Conservation (phyloP, 257 asterid genomes). For the Penstemon davidsonii region DNA sequence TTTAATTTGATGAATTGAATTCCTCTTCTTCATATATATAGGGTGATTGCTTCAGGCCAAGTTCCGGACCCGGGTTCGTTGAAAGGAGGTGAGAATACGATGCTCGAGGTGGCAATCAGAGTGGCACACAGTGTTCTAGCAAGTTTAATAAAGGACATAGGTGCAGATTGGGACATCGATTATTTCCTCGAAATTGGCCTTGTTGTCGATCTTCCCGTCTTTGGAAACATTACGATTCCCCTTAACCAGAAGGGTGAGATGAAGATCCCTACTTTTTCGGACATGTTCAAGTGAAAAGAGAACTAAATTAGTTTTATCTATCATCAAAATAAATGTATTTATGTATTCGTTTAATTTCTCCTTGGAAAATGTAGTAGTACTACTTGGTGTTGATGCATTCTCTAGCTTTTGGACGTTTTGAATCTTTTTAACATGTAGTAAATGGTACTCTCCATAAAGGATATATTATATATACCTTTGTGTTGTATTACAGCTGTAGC, state of each 20-base stretch:
- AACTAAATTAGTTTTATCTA: too few relatives aligned
- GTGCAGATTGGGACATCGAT: conserved; percentile 79
- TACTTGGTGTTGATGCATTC: too few relatives aligned
- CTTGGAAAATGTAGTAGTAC: too few relatives aligned
- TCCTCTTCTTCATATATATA: conserved; percentile 4
- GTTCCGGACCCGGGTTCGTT: conserved; percentile 85
- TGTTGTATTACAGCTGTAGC: too few relatives aligned
- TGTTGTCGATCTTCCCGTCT: conserved; percentile 64
- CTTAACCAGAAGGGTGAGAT: conserved; percentile 61
- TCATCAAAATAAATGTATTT: too few relatives aligned
- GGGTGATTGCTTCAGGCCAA: conserved; percentile 64
- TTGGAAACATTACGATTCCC: conserved; percentile 70
- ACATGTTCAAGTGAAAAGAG: conserved; percentile 33
- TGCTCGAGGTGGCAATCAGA: conserved; percentile 49
- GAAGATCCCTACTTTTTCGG: conserved; percentile 69
- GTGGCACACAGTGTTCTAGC: conserved; percentile 63
- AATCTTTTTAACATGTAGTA: too few relatives aligned
- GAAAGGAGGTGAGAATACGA: conserved; percentile 57
- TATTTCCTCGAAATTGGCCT: conserved; percentile 53
- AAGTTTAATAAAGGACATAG: conserved; percentile 68
- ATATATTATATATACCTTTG: too few relatives aligned
- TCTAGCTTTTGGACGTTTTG: too few relatives aligned
- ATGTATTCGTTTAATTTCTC: too few relatives aligned
- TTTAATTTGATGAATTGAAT: too few relatives aligned
- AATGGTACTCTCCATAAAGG: too few relatives aligned